These are phyloP conservation scores for Microbotryum violaceum DNA, from an alignment of 1,284 basidiomycete species.

Conservation along the genomic window DNA sequence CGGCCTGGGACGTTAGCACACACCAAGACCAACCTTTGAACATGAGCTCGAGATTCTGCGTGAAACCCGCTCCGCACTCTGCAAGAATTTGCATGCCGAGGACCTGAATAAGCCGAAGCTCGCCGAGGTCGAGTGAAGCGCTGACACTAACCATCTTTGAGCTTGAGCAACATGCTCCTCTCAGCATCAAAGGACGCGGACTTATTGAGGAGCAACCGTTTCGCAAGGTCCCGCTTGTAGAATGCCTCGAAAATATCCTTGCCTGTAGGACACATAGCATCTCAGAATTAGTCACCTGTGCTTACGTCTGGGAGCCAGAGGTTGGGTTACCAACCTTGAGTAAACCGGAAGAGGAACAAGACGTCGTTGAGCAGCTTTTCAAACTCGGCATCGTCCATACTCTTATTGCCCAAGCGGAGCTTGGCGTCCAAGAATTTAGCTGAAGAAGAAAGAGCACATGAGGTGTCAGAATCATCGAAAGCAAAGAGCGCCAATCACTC, in stretches of 20 bases:
- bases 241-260: conserved; percentile 71
- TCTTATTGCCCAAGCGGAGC: conserved; percentile 76
- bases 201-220: conserved; percentile 73
- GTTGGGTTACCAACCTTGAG: conserved; percentile 47
- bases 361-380: conserved; percentile 64
- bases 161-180: conserved; percentile 73
- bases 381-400: conserved; percentile 62
- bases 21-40: conserved; percentile 56
- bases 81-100: neutral
- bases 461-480: conserved; percentile 3
- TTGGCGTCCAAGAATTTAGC: conserved; percentile 81
- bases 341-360: conserved; percentile 76
- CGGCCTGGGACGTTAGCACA: conserved; percentile 45
- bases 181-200: conserved; percentile 90
- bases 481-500: neutral
- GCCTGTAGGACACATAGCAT: conserved; percentile 12
- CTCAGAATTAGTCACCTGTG: neutral
- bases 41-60: conserved; percentile 77
- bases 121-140: neutral
- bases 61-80: conserved; percentile 82
- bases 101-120: neutral
- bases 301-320: too few relatives aligned
- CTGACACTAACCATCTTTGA: conserved; percentile 66
- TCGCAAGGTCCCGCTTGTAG: conserved; percentile 83
- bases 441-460: conserved; percentile 20